Evolutionary conservation across 2,329 filamentous ascomycete species (phyloP).

Genomic region (Blastomyces parvus): DNA sequence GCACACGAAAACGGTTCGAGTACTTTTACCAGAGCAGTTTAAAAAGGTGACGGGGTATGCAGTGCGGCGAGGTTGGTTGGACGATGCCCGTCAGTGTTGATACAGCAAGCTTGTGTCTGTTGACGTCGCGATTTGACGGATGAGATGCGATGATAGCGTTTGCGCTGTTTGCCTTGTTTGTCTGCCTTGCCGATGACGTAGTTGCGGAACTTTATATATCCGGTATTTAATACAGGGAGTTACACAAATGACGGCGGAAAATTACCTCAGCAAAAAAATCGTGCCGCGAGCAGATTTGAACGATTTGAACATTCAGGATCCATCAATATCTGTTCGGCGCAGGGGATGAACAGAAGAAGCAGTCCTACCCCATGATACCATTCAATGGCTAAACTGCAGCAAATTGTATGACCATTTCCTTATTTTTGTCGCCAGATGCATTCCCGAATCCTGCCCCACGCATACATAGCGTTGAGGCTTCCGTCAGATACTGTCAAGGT

Average conservation of each 20-base stretch:
- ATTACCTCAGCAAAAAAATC: not conserved
- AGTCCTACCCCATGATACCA: not conserved
- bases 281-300: no score
- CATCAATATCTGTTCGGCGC: no score
- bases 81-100: no score
- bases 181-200: not conserved
- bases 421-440: conserved; percentile 25
- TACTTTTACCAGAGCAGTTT: not conserved
- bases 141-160: not conserved
- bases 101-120: no score
- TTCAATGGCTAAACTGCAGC: not conserved
- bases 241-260: not conserved
- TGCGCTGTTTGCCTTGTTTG: not conserved
- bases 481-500: conserved; percentile 51
- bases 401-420: not conserved
- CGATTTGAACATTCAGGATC: no score
- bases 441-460: conserved; percentile 30
- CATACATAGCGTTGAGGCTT: conserved; percentile 30
- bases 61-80: not conserved
- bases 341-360: no score
- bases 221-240: not conserved
- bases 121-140: no score
- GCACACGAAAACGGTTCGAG: not conserved
- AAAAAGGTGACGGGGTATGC: not conserved
- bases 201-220: not conserved